Evolutionary conservation across 192 early-diverging fungal species (phyloP).

Genomic region (Pilaira anomala): DNA sequence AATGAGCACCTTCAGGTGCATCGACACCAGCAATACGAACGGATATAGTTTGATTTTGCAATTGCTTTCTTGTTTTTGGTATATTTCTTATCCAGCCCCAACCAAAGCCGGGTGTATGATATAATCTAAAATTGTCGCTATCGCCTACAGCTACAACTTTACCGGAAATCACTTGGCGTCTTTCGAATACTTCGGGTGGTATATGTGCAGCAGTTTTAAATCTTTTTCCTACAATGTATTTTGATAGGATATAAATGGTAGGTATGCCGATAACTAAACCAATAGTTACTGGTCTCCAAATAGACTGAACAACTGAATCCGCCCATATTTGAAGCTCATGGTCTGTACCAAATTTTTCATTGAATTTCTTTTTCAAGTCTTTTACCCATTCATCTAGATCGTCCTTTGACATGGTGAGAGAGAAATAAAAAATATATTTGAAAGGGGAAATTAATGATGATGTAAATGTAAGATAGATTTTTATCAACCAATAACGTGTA

Average conservation of each 20-base stretch:
- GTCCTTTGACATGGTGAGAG: no score
- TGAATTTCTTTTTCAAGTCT: no score
- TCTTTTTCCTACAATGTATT: slow-evolving; percentile 30
- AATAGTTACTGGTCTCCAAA: slow-evolving; percentile 21
- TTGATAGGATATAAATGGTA: slow-evolving; percentile 16
- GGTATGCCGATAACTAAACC: slow-evolving; percentile 29
- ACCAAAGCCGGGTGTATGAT: slow-evolving; percentile 50
- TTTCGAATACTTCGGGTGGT: slow-evolving; percentile 41
- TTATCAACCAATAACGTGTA: no score
- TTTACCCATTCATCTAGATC: no score
- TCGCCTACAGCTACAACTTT: slow-evolving; percentile 51
- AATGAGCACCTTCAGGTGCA: slow-evolving; percentile 67
- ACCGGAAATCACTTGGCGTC: slow-evolving; percentile 34
- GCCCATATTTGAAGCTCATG: slow-evolving; percentile 5
- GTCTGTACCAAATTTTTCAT: no score
- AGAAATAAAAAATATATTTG: no score
- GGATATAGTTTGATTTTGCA: slow-evolving; percentile 58
- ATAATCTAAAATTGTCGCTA: slow-evolving; percentile 55
- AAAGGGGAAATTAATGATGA: no score
- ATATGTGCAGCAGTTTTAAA: slow-evolving; percentile 45
- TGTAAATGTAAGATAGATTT: no score
- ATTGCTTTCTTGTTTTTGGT: slow-evolving; percentile 39
- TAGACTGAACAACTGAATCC: slow-evolving; percentile 9
- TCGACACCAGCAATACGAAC: slow-evolving; percentile 67
- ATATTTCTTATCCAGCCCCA: slow-evolving; percentile 46